These are phyloP conservation scores for Coemansia sp. DNA, from an alignment of 192 early-diverging fungal species.

Conservation along the genomic window DNA sequence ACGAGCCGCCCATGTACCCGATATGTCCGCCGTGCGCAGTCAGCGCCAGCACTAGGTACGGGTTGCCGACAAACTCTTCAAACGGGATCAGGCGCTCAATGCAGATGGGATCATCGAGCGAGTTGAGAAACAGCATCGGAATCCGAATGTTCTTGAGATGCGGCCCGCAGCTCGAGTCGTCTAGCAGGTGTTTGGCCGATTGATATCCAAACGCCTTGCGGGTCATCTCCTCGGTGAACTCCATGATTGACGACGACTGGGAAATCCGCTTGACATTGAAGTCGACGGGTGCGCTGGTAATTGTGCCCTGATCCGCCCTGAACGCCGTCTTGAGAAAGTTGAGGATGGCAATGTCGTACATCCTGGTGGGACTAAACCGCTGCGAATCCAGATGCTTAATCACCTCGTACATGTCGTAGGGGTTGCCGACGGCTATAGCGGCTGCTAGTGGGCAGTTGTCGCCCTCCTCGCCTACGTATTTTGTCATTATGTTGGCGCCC, in stretches of 20 bases:
- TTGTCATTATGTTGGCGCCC: slow-evolving; percentile 90
- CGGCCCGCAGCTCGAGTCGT: slow-evolving; percentile 60
- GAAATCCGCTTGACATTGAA: slow-evolving; percentile 54
- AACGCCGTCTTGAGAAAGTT: slow-evolving; percentile 54
- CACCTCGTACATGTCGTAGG: slow-evolving; percentile 72
- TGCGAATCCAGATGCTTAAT: slow-evolving; percentile 53
- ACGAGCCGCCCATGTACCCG: slow-evolving; percentile 58
- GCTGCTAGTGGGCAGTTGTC: slow-evolving; percentile 69
- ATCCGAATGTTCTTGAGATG: slow-evolving; percentile 62
- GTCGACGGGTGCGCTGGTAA: slow-evolving; percentile 34
- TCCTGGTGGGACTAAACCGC: slow-evolving; percentile 54
- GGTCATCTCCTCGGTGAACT: slow-evolving; percentile 83
- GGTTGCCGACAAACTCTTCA: slow-evolving; percentile 72
- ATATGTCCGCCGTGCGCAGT: slow-evolving; percentile 86
- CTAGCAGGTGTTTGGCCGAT: slow-evolving; percentile 78
- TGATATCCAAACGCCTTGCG: slow-evolving; percentile 70
- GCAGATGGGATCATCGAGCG: slow-evolving; percentile 88
- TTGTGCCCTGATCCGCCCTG: slow-evolving; percentile 40
- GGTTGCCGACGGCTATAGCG: slow-evolving; percentile 78
- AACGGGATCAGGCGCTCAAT: slow-evolving; percentile 61
- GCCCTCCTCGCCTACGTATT: slow-evolving; percentile 83
- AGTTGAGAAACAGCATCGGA: slow-evolving; percentile 79
- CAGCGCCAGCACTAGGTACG: slow-evolving; percentile 71
- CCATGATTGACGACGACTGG: slow-evolving; percentile 59
- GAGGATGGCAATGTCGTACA: slow-evolving; percentile 53